These are phyloP conservation scores for Lignosus rhinocerotis DNA, from an alignment of 1,284 basidiomycete genomes.

Conservation along the genomic window DNA sequence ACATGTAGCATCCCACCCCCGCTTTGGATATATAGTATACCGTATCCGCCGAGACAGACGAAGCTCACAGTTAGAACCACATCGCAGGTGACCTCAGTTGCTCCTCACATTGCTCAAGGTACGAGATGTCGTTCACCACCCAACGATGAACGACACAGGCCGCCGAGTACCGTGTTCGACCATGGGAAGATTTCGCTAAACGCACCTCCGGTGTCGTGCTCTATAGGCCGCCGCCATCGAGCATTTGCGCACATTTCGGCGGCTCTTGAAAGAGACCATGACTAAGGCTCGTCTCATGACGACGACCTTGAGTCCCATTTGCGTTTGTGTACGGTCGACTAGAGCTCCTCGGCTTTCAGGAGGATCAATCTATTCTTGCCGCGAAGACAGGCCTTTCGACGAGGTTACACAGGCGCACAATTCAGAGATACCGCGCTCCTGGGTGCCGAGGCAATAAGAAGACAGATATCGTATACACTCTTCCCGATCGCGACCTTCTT, in stretches of 20 bases:
- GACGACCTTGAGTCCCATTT: neutral
- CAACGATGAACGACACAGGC: neutral
- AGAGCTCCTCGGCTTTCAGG: neutral
- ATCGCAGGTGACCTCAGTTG: neutral
- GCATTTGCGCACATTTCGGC: neutral
- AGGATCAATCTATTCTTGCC: neutral
- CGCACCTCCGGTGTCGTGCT: neutral
- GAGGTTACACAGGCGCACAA: neutral
- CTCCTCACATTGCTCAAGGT: neutral
- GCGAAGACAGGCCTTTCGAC: neutral
- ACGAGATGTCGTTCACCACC: neutral
- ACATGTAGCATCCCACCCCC: neutral
- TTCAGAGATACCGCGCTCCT: neutral
- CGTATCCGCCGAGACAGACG: neutral
- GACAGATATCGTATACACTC: neutral
- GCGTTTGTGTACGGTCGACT: neutral
- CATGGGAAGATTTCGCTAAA: slow-evolving; percentile 13
- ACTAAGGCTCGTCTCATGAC: neutral
- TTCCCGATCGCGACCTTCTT: neutral
- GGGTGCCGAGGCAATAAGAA: neutral
- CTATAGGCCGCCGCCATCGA: neutral
- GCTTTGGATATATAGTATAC: neutral
- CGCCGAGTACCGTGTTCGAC: neutral
- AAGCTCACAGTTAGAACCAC: neutral
- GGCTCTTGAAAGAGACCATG: neutral